Evolutionary conservation across 139 green algal genomes (phyloP).

Genomic region (Chlamydomonas sphaeroides): DNA sequence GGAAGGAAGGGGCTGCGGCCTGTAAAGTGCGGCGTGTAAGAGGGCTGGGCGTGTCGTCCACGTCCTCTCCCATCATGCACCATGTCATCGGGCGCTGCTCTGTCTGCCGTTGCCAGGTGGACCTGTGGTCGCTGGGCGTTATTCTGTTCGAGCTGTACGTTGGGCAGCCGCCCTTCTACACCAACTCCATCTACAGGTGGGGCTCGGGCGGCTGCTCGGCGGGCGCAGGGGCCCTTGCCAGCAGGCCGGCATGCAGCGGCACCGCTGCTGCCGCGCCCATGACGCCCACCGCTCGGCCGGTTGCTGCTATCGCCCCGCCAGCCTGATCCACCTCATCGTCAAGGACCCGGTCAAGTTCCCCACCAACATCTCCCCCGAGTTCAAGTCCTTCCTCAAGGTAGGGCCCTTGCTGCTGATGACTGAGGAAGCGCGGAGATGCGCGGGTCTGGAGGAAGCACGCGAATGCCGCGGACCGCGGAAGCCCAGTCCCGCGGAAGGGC

Average conservation of each 20-base stretch:
- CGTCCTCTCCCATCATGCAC: neutral
- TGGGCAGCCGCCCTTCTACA: conserved; percentile 98
- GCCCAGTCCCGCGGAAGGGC: too few relatives aligned
- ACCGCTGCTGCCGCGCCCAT: too few relatives aligned
- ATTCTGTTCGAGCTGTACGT: conserved; percentile 99
- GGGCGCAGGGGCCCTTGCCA: too few relatives aligned
- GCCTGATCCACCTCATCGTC: conserved; percentile 76
- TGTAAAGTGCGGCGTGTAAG: neutral
- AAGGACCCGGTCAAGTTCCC: conserved; percentile 92
- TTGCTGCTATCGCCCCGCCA: neutral
- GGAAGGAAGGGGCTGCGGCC: neutral
- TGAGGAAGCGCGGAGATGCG: neutral
- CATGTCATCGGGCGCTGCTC: too few relatives aligned
- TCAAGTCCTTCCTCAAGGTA: conserved; percentile 93
- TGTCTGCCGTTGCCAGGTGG: too few relatives aligned
- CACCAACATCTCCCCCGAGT: conserved; percentile 84
- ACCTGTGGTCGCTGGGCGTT: conserved; percentile 98
- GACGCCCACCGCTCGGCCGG: too few relatives aligned
- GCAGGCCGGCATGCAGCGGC: too few relatives aligned
- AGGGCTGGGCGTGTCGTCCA: too few relatives aligned
- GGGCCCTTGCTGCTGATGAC: too few relatives aligned
- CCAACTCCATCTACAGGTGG: conserved; percentile 93
- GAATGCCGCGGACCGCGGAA: too few relatives aligned
- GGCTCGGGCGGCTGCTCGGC: neutral
- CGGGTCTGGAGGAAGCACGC: too few relatives aligned